Evolutionary conservation across 441 rosid species (phyloP).

Genomic region (Iberis amara): DNA sequence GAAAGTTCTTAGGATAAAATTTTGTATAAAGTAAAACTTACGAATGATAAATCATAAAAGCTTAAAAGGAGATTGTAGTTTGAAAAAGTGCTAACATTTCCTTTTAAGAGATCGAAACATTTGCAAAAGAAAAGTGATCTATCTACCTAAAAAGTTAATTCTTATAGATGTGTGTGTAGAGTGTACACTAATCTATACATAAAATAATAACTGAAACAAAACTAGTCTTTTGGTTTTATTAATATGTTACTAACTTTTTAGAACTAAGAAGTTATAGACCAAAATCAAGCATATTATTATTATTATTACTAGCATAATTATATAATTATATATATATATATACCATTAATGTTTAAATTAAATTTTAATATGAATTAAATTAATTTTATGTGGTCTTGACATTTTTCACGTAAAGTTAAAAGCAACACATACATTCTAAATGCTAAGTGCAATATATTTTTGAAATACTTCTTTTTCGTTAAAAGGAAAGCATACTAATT

Average conservation of each 20-base stretch:
- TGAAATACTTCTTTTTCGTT: too few relatives aligned
- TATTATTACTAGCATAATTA: too few relatives aligned
- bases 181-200: neutral
- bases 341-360: too few relatives aligned
- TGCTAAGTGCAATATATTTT: too few relatives aligned
- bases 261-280: neutral
- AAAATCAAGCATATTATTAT: too few relatives aligned
- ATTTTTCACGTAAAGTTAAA: too few relatives aligned
- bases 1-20: constrained; percentile 13
- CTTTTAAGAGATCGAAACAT: constrained; percentile 18
- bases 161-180: neutral
- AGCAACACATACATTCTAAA: too few relatives aligned
- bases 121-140: neutral
- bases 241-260: neutral
- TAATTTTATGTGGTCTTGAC: too few relatives aligned
- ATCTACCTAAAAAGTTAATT: constrained; percentile 20
- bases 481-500: too few relatives aligned
- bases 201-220: too few relatives aligned
- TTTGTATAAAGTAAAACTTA: constrained; percentile 16
- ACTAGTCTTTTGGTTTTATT: neutral
- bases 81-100: constrained; percentile 25
- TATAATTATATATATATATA: too few relatives aligned
- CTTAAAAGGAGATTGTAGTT: constrained; percentile 18
- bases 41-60: constrained; percentile 23
- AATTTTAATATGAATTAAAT: too few relatives aligned